Evolutionary conservation across 257 asterid genomes (phyloP), one percentile per base, ranked within the genome.

Genomic region (Primulina huaijiensis): DNA sequence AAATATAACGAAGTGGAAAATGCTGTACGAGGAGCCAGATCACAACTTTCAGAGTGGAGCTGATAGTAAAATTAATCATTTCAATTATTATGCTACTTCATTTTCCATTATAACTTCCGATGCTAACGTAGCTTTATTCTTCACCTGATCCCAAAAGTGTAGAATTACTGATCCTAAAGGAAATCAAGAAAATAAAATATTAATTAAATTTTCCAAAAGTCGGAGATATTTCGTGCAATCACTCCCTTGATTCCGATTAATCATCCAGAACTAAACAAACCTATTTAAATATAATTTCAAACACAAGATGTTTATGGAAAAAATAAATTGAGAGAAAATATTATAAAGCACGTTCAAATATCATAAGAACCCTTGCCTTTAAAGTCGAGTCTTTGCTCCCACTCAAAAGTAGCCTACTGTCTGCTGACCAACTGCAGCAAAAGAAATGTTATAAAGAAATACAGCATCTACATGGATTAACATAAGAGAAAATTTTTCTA

Each of bases 361-460:
- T 71, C 27, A 6, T 74, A 69, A 60, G 20, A 55, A 30, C 27
- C 8, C 64, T 64, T 72, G 86, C 99, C 97, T 91, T 94, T 68
- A 94, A 81, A 64, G 99, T 94, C 31, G 99, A 91, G 76, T 94
- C 99, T 84, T 86, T 89, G 82, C 99, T 94, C 81, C 99, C 99
- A 40, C 99, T 94, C 78, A 94, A 79, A 52, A 91, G 95, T 68
- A 94, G 79, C 83, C 99, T 84, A 75, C 97, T 89, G 81, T 94
- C 97, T 8, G 99, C 97, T 30, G 97, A 94, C 99, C 99, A 94
- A 87, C 99, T 93, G 90, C 71, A 68, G 60, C 64, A 76, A 60
- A 63, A 65, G 43, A 69, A 4, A 76, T 31, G 64, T 30, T 65
- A 50, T 60, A 76, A 64, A 79, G 76, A 29, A 5, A 35, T 64